Base-by-base conservation (phyloP, 164 flowering plant genomes). In the Vitis riparia region DNA sequence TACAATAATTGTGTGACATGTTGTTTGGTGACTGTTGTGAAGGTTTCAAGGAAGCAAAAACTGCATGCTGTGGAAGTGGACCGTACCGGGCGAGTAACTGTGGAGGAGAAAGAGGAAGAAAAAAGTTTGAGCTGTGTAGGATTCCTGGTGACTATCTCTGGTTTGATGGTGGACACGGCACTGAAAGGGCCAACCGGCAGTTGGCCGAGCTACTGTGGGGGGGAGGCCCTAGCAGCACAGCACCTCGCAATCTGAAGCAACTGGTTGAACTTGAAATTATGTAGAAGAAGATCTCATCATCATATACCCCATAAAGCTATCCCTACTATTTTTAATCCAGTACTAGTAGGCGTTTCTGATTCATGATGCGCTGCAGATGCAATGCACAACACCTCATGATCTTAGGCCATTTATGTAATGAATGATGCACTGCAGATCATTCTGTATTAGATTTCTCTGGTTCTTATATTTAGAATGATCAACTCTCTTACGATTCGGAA, bases 11-110 rank as follows among this genome's bases (percentile, higher is more conserved):
- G 44, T 32, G 6, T 30, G 16, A 9, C 30, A 15, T 56, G 7
- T 19, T 63, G 17, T 53, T 48, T 11, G 0, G 50, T n/a, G 16
- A 9, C 5, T 53, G 29, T 58, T 57, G 13, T 71, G 50, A 67
- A 76, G 81, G 81, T 65, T 75, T 80, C 55, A 70, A 69, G 75
- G 75, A 71, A 15, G 80, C 77, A 9, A 55, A 69, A 47, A 62
- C 23, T 27, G 84, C 79, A 2, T 75, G 84, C 32, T 81, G 81
- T 55, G 79, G 81, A 0, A 66, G 59, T 49, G 81, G 81, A 5
- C 30, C 68, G 1, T 75, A 63, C 63, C 51, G 70, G 29, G 78
- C 75, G 13, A 64, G 50, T 32, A 71, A 58, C 48, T 78, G 79
- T 14, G 75, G 76, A 50, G 59, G 60, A 65, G 62, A 32, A 16